A percentile compares a stretch with the other conserved stretches of the same genome.
phyloP scores from a whole-genome alignment of 495 filamentous ascomycete species.

The Penicillium cataractarum region DNA sequence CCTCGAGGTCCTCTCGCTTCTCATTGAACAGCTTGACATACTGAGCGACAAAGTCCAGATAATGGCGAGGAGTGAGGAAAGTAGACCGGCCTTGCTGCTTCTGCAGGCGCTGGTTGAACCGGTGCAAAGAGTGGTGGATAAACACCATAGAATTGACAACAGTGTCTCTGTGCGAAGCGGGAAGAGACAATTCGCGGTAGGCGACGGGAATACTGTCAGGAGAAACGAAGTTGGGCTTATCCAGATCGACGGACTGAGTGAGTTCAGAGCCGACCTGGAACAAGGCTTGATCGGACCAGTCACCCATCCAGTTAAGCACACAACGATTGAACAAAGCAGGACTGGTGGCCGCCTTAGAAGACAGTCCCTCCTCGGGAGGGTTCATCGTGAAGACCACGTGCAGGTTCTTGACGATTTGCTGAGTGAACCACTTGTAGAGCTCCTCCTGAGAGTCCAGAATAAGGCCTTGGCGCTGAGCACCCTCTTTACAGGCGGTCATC shows the following conservation, averaged over 20 bases:
- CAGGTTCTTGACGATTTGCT: slow-evolving; percentile 97
- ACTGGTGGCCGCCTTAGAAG: slow-evolving; percentile 94
- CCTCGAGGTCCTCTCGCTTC: slow-evolving; percentile 96
- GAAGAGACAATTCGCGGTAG: slow-evolving; percentile 81
- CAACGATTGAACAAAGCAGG: slow-evolving; percentile 98
- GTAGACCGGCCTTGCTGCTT: slow-evolving; percentile 91
- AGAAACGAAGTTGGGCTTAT: slow-evolving; percentile 80
- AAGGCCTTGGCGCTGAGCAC: slow-evolving; percentile 92
- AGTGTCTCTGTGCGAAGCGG: slow-evolving; percentile 84
- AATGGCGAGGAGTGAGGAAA: slow-evolving; percentile 94
- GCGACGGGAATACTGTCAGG: slow-evolving; percentile 91
- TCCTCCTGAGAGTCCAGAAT: slow-evolving; percentile 97
- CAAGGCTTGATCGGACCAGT: slow-evolving; percentile 98
- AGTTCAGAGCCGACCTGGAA: slow-evolving; percentile 97
- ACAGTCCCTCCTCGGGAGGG: slow-evolving; percentile 92
- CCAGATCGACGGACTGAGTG: slow-evolving; percentile 92
- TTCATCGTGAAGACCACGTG: slow-evolving; percentile 99
- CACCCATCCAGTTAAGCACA: slow-evolving; percentile 99
- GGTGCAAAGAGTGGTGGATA: slow-evolving; percentile 90
- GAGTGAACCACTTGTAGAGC: slow-evolving; percentile 99
- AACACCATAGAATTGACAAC: slow-evolving; percentile 98
- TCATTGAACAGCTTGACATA: slow-evolving; percentile 98
- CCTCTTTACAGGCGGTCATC: slow-evolving; percentile 98
- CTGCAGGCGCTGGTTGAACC: slow-evolving; percentile 83
- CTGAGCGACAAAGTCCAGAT: slow-evolving; percentile 96